Evolutionary conservation across 23 red algal species (phyloP).

Genomic region (Gracilaria caudata): DNA sequence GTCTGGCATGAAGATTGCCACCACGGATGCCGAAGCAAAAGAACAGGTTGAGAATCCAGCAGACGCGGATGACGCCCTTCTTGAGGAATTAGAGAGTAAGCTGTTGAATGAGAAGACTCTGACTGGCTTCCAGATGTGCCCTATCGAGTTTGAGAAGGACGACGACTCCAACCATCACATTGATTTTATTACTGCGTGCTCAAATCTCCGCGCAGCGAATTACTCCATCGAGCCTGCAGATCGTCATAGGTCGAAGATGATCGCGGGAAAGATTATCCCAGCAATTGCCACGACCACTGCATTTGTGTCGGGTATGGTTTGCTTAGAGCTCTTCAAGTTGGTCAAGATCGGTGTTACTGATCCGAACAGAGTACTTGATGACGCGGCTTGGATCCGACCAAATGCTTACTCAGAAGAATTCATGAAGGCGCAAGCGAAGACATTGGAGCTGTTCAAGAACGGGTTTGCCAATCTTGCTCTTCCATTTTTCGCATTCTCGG

Average conservation of each 20-base stretch:
- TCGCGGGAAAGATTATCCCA: slow-evolving; percentile 98
- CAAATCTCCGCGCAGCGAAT: slow-evolving; percentile 93
- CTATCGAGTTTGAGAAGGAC: slow-evolving; percentile 99
- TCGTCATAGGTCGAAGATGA: slow-evolving; percentile 88
- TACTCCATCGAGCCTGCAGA: slow-evolving; percentile 94
- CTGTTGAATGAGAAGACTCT: slow-evolving; percentile 62
- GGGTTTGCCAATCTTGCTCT: slow-evolving; percentile 96
- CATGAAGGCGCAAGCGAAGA: slow-evolving; percentile 56
- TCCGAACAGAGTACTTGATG: slow-evolving; percentile 37
- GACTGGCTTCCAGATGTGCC: slow-evolving; percentile 71
- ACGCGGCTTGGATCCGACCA: slow-evolving; percentile 71
- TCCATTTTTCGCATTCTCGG: slow-evolving; percentile 95
- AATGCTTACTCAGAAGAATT: slow-evolving; percentile 57
- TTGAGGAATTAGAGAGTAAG: slow-evolving; percentile 68
- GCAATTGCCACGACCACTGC: slow-evolving; percentile 99
- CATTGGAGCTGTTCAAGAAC: slow-evolving; percentile 92
- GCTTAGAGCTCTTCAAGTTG: slow-evolving; percentile 94
- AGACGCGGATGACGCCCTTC: slow-evolving; percentile 81
- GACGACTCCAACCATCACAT: slow-evolving; percentile 94
- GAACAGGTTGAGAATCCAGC: slow-evolving; percentile 64
- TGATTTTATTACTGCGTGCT: slow-evolving; percentile 95
- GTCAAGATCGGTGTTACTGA: slow-evolving; percentile 84
- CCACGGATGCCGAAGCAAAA: slow-evolving; percentile 97
- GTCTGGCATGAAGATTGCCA: slow-evolving; percentile 88
- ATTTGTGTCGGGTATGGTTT: slow-evolving; percentile 89